Evolutionary conservation across 1,139 yeast species (phyloP).

Genomic region (Kodamaea sp.): DNA sequence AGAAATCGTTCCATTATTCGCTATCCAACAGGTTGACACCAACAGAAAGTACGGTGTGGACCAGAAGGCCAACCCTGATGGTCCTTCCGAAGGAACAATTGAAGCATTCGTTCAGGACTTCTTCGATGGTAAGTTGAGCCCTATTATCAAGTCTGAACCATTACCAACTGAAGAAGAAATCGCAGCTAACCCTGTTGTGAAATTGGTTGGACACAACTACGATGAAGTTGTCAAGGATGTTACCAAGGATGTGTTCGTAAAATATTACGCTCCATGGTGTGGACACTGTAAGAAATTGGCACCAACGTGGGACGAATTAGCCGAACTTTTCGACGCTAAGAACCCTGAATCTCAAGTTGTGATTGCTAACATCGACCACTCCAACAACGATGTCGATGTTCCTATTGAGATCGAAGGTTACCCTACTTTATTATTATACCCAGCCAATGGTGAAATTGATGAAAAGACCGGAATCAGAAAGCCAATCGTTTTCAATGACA

Average conservation of each 20-base stretch:
- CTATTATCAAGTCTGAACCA: conserved; percentile 83
- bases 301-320: conserved; percentile 89
- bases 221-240: conserved; percentile 66
- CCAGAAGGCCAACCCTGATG: conserved; percentile 43
- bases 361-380: conserved; percentile 87
- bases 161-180: conserved; percentile 68
- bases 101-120: conserved; percentile 65
- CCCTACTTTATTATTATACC: conserved; percentile 91
- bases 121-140: conserved; percentile 62
- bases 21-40: conserved; percentile 68
- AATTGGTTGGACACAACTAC: conserved; percentile 85
- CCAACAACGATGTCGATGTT: conserved; percentile 83
- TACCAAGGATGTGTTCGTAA: conserved; percentile 83
- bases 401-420: conserved; percentile 72
- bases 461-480: conserved; percentile 52
- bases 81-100: conserved; percentile 45
- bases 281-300: conserved; percentile 97
- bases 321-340: conserved; percentile 54
- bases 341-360: conserved; percentile 56
- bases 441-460: conserved; percentile 79
- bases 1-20: conserved; percentile 86
- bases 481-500: conserved; percentile 69
- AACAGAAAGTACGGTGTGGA: conserved; percentile 78
- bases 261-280: conserved; percentile 99
- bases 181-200: conserved; percentile 72